Base-by-base conservation (phyloP, 352 stramenopile species). In the Globisporangium nagaii region DNA sequence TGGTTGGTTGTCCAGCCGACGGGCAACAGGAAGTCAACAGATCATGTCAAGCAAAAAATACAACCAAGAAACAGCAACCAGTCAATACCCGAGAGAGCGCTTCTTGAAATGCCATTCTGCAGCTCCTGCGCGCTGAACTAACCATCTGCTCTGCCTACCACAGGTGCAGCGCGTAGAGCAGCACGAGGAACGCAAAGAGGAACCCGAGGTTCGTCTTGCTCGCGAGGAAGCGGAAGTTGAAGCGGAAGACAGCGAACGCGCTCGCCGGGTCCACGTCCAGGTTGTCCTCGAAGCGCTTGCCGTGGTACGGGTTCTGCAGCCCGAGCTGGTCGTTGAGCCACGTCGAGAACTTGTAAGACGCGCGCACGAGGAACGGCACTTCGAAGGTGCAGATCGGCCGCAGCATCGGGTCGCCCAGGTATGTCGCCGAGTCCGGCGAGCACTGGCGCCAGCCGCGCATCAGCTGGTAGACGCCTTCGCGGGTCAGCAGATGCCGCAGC, bases 151-250 rank as follows among this genome's bases (percentile, higher is more conserved):
- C 13, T 31, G 9, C 46, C 68, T 73, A 92, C 75, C 69, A 90
- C 32, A 89, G 63, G 60, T 86, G 77, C 17, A 92, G 54, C 56
- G 79, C 58, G 54, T 92, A 93, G 10, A 91, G 41, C 36, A 91
- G 45, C 22, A 84, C 52, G 17, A 91, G 28, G 11, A 90, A 75
- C 20, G 54, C 63, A 6, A 58, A 48, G 13, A 95, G 68, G 39
- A 80, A 88, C 37, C 65, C 68, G 35, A 95, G 73, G 67, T 95
- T 95, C n/a, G 82, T 65, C 56, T 88, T 93, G 71, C 76, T 90
- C 28, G 84, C 84, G 37, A 95, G 71, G 62, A 92, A 95, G 60
- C 84, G 84, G 46, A 95, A 73, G 66, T 95, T 91, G 66, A 93
- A 89, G 25, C 80, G 82, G 62, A 95, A 95, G 8, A 40, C 34